Evolutionary conservation across 768 basidiomycete species (phyloP), one percentile per base, ranked within the genome.

Genomic region (Hygrophorus pudorinus): DNA sequence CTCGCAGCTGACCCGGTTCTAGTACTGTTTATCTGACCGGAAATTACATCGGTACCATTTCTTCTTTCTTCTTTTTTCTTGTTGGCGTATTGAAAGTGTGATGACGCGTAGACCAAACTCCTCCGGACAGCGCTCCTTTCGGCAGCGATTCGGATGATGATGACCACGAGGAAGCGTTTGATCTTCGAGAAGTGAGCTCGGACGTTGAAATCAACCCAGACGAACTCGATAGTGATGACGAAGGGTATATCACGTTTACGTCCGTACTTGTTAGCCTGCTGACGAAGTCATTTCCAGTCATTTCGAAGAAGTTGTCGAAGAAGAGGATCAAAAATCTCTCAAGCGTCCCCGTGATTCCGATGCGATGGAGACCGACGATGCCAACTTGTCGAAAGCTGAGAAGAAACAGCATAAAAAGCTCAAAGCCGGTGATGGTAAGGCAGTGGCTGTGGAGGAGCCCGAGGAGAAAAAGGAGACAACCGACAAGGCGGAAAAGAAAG

Each of bases 1-100:
- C 52, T 54, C 49, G 46, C 43, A 32, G 18, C 49, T 46, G 21
- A 33, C 24, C 16, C 40, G 18, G 24, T 11, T 5, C 2, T 44
- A 87, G 83, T 60, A 65, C 81, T 39, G 71, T 91, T 39, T 78
- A 88, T 64, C 64, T 92, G 48, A 79, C 81, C 50, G 89, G 90
- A 44, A 89, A 91, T 63, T 91, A 89, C 62, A 76, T 92, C 58
- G 77, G 85, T 84, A 61, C 36, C 69, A 37, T 30, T 31, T 29
- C 37, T 42, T 29, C 44, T 38, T 31, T 17, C 27, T 2, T 13
- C 12, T 44, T 13, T 28, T 20, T 18, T 21, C 42, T 16, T 16
- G 49, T 39, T 38, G n/a, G 35, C 14, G 37, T 3, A 30, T 42
- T 14, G 44, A 41, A 41, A 24, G 24, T 24, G 24, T 24, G 24